Evolutionary conservation across 2,329 filamentous ascomycete genomes (phyloP), one percentile per base, ranked within the genome.

Genomic region (Penicillium sp.): DNA sequence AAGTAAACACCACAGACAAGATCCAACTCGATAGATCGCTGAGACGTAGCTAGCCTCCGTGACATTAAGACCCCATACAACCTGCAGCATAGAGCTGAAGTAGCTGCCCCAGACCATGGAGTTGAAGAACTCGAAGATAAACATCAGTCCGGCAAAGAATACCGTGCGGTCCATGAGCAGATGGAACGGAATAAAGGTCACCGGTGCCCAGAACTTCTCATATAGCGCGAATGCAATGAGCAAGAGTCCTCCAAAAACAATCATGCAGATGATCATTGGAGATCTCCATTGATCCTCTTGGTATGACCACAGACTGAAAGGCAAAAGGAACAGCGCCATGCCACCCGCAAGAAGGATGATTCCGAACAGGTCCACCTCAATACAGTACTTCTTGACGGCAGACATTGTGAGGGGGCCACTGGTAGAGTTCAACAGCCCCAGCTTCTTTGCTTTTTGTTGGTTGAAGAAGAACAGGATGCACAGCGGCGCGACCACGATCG

Each of bases 351-450:
- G 53, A 7, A 72, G 58, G n/a, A 69, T 56, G 21, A 68, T 56
- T 7, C 69, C 69, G 29, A 67, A 50, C n/a, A 62, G 61, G 64
- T 89, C 87, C 54, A 89, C 86, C 58, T 88, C 81, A 32, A 81
- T 72, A 21, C 77, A 65, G 68, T 88, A 87, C 64, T 82, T 72
- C 40, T 72, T 66, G 24, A 84, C 46, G 1, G 77, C 80, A 61
- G 84, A 74, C 4, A 67, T 22, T 1, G 71, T 21, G 1, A 76
- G 81, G 18, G 84, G 75, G 3, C 76, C 76, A 58, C 74, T 76
- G 4, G 72, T 63, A 5, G 69, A 62, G 70, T 72, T 62, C 11
- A 83, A 73, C 1, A 88, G 58, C 2, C 84, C 85, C 43, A 74
- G 65, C 50, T 77, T 79, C 55, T 76, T 72, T 2, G 86, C 87